Conservation (phyloP, 345 rosid species). For the Salix purpurea region DNA sequence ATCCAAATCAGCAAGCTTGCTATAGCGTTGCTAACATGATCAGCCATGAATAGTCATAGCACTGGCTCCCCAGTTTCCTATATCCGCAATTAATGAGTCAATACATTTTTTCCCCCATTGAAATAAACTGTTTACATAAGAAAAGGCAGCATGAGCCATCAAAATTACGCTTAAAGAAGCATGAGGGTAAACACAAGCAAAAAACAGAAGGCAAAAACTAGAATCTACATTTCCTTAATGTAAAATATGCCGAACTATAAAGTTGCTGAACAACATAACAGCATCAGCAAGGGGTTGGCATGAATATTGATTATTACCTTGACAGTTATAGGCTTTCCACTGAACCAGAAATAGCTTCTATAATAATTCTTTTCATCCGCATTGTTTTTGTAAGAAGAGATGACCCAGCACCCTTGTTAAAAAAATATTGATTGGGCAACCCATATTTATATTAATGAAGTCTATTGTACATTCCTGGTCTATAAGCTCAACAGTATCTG, state of each 20-base stretch:
- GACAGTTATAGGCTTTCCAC: slow-evolving; percentile 75
- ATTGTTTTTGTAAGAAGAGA: slow-evolving; percentile 73
- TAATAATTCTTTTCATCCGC: slow-evolving; percentile 72
- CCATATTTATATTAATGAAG: slow-evolving; percentile 96
- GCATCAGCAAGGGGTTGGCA: not conserved
- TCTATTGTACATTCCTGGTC: slow-evolving; percentile 72
- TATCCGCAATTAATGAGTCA: slow-evolving; percentile 69
- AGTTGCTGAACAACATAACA: not conserved
- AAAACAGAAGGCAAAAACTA: not conserved
- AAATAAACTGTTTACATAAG: slow-evolving; percentile 63
- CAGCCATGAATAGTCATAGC: slow-evolving; percentile 91
- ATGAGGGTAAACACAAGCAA: slow-evolving; percentile 3
- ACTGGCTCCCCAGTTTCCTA: slow-evolving; percentile 78
- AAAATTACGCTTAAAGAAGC: not conserved
- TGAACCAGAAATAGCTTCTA: slow-evolving; percentile 63
- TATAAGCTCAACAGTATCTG: slow-evolving; percentile 82
- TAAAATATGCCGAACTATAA: not conserved
- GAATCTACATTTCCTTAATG: not conserved
- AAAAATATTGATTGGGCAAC: slow-evolving; percentile 90
- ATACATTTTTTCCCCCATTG: slow-evolving; percentile 67
- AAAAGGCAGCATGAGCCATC: not conserved
- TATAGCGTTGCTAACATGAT: slow-evolving; percentile 88
- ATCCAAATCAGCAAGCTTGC: slow-evolving; percentile 92
- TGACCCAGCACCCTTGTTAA: slow-evolving; percentile 93
- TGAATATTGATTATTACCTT: slow-evolving; percentile 46